Evolutionary conservation across 2,329 filamentous ascomycete genomes (phyloP).

Genomic region (Tolypocladium nubicola): DNA sequence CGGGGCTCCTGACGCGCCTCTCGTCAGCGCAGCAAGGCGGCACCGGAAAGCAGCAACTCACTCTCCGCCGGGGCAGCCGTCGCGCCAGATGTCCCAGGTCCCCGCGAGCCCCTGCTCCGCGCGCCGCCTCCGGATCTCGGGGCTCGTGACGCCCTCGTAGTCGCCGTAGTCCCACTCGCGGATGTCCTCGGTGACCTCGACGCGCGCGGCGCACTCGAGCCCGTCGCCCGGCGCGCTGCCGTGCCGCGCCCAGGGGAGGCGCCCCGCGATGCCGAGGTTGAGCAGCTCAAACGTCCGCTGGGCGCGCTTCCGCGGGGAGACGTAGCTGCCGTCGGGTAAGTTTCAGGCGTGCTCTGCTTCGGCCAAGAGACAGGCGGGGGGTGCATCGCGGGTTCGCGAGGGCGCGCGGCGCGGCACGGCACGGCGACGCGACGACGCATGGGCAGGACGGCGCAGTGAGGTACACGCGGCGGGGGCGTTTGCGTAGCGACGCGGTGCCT

Average conservation of each 20-base stretch:
- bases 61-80: constrained; percentile 81
- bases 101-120: constrained; percentile 44
- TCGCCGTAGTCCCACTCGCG: constrained; percentile 83
- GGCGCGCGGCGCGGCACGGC: background rate
- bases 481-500: background rate
- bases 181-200: constrained; percentile 62
- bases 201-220: constrained; percentile 44
- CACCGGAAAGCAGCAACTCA: constrained; percentile 27
- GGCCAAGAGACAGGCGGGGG: background rate
- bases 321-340: constrained; percentile 44
- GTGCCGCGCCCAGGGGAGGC: constrained; percentile 58
- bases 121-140: constrained; percentile 52
- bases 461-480: background rate
- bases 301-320: constrained; percentile 75
- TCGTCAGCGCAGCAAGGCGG: background rate
- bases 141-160: constrained; percentile 71
- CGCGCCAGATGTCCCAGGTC: constrained; percentile 80
- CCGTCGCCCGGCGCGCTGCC: constrained; percentile 23
- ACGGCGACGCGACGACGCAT: background rate
- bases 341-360: constrained; percentile 1
- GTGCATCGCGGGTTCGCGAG: background rate
- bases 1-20: constrained; percentile 43
- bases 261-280: constrained; percentile 56
- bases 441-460: background rate
- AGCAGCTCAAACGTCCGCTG: constrained; percentile 87